Percentiles rank a stretch among this genome's conserved stretches.
phyloP scores from a whole-genome alignment of 305 asterid genomes.

The Ilex paraguariensis region DNA sequence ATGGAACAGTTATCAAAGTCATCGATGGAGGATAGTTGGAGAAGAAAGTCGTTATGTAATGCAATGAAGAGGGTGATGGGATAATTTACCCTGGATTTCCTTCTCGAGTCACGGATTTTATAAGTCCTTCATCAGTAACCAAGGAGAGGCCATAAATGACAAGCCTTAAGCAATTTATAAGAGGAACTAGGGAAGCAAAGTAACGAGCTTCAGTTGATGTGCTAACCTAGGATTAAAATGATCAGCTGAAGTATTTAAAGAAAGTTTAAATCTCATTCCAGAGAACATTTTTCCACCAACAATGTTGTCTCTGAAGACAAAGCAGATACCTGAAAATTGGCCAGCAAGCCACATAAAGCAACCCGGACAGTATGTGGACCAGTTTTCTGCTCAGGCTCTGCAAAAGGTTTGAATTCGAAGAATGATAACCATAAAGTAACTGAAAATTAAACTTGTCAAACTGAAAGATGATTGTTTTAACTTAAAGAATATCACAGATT shows the following conservation, averaged over 20 bases:
- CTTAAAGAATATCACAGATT: not conserved
- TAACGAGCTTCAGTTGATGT: slow-evolving; percentile 77
- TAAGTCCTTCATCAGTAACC: slow-evolving; percentile 64
- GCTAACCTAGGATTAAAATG: slow-evolving; percentile 67
- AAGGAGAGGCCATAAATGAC: slow-evolving; percentile 74
- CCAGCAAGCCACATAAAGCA: slow-evolving; percentile 87
- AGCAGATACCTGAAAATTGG: slow-evolving; percentile 82
- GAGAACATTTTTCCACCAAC: slow-evolving; percentile 1
- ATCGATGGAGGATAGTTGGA: no score
- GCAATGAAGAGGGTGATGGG: no score
- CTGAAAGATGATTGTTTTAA: not conserved
- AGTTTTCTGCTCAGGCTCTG: slow-evolving; percentile 89
- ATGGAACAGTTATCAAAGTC: no score
- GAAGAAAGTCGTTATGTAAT: no score
- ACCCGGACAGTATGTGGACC: slow-evolving; percentile 85
- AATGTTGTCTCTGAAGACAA: not conserved
- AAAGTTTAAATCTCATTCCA: not conserved
- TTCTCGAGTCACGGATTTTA: slow-evolving; percentile 79
- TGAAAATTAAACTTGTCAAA: not conserved
- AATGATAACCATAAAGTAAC: not conserved
- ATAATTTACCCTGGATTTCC: slow-evolving; percentile 77
- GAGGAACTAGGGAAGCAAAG: slow-evolving; percentile 82
- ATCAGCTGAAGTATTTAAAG: slow-evolving; percentile 25
- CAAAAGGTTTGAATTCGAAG: slow-evolving; percentile 1
- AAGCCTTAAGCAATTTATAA: slow-evolving; percentile 69